phyloP scores from a whole-genome alignment of 805 yeast species.

The Candida jianshihensis region DNA sequence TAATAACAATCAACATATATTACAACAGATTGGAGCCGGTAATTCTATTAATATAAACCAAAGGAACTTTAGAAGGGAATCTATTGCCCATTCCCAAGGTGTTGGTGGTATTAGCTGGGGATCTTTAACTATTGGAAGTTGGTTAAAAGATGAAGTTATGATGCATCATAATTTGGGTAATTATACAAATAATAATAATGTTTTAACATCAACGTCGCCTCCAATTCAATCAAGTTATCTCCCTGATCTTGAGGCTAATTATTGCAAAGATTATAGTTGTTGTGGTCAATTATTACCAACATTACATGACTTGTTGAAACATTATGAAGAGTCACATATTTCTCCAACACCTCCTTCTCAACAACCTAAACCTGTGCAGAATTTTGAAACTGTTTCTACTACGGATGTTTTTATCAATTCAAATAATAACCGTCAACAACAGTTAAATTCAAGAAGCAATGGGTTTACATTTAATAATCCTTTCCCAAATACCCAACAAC shows the following conservation, averaged over 20 bases:
- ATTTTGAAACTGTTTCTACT: constrained; percentile 85
- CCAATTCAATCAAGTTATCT: constrained; percentile 69
- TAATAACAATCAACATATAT: constrained; percentile 1
- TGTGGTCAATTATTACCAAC: constrained; percentile 93
- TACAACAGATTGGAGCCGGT: constrained; percentile 5
- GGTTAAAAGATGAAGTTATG: constrained; percentile 92
- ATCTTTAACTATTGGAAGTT: constrained; percentile 86
- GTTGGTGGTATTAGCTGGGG: constrained; percentile 99
- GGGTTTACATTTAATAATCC: neutral
- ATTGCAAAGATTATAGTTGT: constrained; percentile 93
- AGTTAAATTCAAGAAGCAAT: constrained; percentile 4
- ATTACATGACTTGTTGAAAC: constrained; percentile 85
- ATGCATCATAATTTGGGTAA: constrained; percentile 30
- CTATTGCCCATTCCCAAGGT: constrained; percentile 93
- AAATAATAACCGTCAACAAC: constrained; percentile 9
- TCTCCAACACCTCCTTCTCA: constrained; percentile 46
- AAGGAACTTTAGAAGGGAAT: constrained; percentile 69
- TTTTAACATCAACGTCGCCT: constrained; percentile 39
- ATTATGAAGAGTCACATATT: constrained; percentile 95
- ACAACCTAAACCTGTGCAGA: constrained; percentile 45
- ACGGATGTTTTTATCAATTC: constrained; percentile 77
- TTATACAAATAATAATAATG: constrained; percentile 11
- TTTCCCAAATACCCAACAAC: constrained; percentile 3
- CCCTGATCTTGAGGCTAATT: constrained; percentile 91
- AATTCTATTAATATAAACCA: constrained; percentile 24